Evolutionary conservation across 2,329 filamentous ascomycete species (phyloP).

Genomic region (Penicillium sp.): DNA sequence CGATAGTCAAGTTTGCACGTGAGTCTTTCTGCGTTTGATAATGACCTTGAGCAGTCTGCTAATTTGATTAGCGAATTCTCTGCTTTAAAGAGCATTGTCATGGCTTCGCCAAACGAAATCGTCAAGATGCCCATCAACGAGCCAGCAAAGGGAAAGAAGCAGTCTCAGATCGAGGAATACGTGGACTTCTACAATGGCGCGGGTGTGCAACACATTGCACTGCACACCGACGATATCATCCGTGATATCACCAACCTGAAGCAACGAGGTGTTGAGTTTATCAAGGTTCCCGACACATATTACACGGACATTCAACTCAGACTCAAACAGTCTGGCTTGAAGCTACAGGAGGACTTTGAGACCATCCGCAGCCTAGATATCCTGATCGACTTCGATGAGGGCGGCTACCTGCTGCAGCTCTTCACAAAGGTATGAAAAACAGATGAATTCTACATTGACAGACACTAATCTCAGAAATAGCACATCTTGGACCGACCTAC

Average conservation of each 20-base stretch:
- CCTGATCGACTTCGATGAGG: slow-evolving; percentile 92
- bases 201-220: slow-evolving; percentile 91
- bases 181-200: slow-evolving; percentile 87
- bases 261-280: slow-evolving; percentile 90
- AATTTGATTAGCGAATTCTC: slow-evolving; percentile 67
- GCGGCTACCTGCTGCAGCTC: slow-evolving; percentile 75
- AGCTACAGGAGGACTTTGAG: slow-evolving; percentile 77
- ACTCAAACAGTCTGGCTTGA: slow-evolving; percentile 63
- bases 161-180: slow-evolving; percentile 92
- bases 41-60: background rate
- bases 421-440: slow-evolving; percentile 63
- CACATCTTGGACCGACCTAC: slow-evolving; percentile 93
- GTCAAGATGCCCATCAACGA: slow-evolving; percentile 99
- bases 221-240: slow-evolving; percentile 81
- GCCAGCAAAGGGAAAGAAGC: slow-evolving; percentile 84
- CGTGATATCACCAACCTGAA: slow-evolving; percentile 73
- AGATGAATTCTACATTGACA: background rate
- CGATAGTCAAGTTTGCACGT: slow-evolving; percentile 83
- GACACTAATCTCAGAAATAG: slow-evolving; percentile 32
- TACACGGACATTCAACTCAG: slow-evolving; percentile 76
- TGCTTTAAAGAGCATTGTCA: slow-evolving; percentile 84
- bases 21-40: slow-evolving; percentile 16
- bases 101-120: slow-evolving; percentile 79
- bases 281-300: slow-evolving; percentile 83
- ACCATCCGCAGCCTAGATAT: slow-evolving; percentile 77